phyloP scores from a whole-genome alignment of 306 rosid genomes.

The Argentina anserina region DNA sequence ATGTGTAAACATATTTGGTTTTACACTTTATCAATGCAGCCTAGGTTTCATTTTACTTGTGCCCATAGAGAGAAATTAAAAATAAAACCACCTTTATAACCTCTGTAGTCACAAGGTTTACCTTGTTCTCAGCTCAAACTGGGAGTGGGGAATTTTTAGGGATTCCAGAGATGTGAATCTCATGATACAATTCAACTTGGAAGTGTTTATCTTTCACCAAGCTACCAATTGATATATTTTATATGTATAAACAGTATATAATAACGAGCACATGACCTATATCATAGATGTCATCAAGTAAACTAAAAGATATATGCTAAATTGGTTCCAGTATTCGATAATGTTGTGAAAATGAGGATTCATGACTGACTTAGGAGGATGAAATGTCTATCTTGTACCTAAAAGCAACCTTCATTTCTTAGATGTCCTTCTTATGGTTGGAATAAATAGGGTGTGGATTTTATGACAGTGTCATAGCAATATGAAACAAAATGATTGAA shows the following conservation, averaged over 20 bases:
- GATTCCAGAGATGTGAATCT: neutral
- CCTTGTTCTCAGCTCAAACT: neutral
- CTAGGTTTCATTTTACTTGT: neutral
- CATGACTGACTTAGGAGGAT: neutral
- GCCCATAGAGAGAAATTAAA: neutral
- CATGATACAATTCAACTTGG: neutral
- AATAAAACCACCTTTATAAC: neutral
- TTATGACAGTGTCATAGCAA: neutral
- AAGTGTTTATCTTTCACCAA: neutral
- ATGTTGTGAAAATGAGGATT: neutral
- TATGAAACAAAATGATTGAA: too few relatives aligned
- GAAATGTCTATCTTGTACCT: neutral
- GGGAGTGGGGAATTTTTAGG: neutral
- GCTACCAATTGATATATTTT: neutral
- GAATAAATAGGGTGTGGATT: neutral
- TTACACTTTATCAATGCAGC: neutral
- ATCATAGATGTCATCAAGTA: neutral
- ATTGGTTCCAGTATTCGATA: too few relatives aligned
- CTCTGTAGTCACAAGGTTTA: conserved; percentile 2
- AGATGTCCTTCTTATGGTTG: neutral
- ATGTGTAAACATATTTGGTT: neutral
- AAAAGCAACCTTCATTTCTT: neutral
- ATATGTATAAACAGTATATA: neutral
- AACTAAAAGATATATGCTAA: neutral
- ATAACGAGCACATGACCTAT: neutral